Percentiles rank a stretch among this genome's conserved stretches.
Evolutionary conservation across 2,329 filamentous ascomycete genomes (phyloP).

Genomic region (Colletotrichum lentis): DNA sequence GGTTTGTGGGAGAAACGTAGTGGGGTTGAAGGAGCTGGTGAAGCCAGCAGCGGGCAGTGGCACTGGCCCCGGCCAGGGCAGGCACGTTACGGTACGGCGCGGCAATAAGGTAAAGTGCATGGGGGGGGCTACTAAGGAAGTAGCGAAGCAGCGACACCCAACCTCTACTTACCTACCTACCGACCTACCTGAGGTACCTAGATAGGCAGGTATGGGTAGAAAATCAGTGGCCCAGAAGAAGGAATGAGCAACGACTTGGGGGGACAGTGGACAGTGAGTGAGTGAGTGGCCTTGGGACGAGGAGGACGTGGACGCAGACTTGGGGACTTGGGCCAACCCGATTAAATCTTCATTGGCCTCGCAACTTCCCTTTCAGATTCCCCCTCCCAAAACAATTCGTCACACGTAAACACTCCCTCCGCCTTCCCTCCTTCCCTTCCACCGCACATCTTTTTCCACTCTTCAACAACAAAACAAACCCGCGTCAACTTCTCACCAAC

Average conservation of each 20-base stretch:
- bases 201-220: not conserved
- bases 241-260: constrained; percentile 14
- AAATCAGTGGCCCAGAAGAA: constrained; percentile 26
- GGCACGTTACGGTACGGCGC: constrained; percentile 9
- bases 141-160: constrained; percentile 18
- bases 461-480: constrained; percentile 37
- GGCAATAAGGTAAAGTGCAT: constrained; percentile 3
- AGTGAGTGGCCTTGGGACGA: no score
- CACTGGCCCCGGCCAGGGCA: constrained; percentile 12
- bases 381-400: constrained; percentile 38
- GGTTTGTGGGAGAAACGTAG: constrained; percentile 14
- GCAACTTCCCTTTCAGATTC: constrained; percentile 35
- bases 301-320: not conserved
- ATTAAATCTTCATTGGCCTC: constrained; percentile 38
- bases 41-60: constrained; percentile 27
- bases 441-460: constrained; percentile 33
- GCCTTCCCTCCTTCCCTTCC: constrained; percentile 35
- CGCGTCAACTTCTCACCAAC: constrained; percentile 34
- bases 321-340: constrained; percentile 32
- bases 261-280: not conserved
- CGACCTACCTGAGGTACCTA: no score
- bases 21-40: constrained; percentile 34
- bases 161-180: not conserved
- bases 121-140: constrained; percentile 1
- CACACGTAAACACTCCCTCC: constrained; percentile 38